A percentile compares a stretch with the other conserved stretches of the same genome.
Evolutionary conservation across 2,329 filamentous ascomycete genomes (phyloP).

Genomic region (Stagonosporopsis chrysanthemi): DNA sequence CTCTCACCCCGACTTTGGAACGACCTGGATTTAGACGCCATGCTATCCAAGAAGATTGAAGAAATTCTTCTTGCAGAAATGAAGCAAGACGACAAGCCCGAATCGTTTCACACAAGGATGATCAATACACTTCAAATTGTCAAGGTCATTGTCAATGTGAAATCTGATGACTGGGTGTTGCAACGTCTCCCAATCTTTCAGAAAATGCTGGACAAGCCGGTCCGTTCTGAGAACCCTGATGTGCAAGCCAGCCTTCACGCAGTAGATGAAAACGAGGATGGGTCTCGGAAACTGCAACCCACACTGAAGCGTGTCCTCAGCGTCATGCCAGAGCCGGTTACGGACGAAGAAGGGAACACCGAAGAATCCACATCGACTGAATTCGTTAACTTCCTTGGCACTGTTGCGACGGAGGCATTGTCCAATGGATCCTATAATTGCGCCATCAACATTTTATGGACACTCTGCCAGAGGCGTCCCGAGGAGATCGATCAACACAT

Average conservation of each 20-base stretch:
- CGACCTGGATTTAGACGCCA: conserved; percentile 81
- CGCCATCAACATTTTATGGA: conserved; percentile 93
- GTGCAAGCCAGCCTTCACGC: conserved; percentile 91
- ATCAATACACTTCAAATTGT: conserved; percentile 94
- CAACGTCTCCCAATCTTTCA: conserved; percentile 79
- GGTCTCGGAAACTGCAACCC: conserved; percentile 68
- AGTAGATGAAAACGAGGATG: conserved; percentile 72
- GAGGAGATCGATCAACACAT: conserved; percentile 91
- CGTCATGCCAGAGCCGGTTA: conserved; percentile 81
- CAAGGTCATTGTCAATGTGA: conserved; percentile 85
- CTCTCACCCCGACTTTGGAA: conserved; percentile 89
- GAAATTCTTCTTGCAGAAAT: conserved; percentile 79
- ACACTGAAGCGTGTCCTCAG: conserved; percentile 84
- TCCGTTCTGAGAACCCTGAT: conserved; percentile 88
- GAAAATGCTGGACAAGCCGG: conserved; percentile 85
- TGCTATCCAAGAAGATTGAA: conserved; percentile 90
- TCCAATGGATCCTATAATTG: conserved; percentile 82
- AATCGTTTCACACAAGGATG: conserved; percentile 83
- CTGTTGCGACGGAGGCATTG: conserved; percentile 87
- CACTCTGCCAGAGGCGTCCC: conserved; percentile 82
- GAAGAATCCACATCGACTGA: conserved; percentile 80
- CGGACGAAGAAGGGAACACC: conserved; percentile 85
- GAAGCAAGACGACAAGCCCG: conserved; percentile 59
- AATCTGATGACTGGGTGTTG: conserved; percentile 89
- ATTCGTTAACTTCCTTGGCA: conserved; percentile 82